phyloP scores from a whole-genome alignment of 2,329 filamentous ascomycete genomes.

The Colletotrichum agaves region DNA sequence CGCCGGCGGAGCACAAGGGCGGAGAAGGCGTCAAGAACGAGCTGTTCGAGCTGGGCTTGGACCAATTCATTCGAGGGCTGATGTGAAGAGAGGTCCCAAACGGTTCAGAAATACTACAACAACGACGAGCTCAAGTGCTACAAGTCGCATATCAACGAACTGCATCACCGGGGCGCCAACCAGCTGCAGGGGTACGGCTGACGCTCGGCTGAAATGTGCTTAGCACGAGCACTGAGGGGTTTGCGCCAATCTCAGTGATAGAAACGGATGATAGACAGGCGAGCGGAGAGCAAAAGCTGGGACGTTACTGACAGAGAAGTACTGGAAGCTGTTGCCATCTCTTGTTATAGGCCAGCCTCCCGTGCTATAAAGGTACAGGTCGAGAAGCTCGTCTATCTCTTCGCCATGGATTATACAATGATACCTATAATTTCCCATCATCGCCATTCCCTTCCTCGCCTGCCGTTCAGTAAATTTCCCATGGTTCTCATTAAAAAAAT shows the following conservation, averaged over 20 bases:
- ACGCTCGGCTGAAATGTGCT: not conserved
- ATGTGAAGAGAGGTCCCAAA: constrained; percentile 54
- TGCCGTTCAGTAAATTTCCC: not conserved
- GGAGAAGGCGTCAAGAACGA: constrained; percentile 78
- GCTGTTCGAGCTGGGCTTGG: constrained; percentile 76
- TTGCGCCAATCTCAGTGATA: not conserved
- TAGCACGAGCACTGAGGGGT: not conserved
- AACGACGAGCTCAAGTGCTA: not conserved
- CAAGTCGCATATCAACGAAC: not conserved
- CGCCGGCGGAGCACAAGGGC: constrained; percentile 75
- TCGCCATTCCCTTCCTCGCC: not conserved
- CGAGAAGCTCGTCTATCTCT: constrained; percentile 32
- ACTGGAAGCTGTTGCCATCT: constrained; percentile 6
- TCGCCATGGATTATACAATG: constrained; percentile 35
- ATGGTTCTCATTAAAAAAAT: constrained; percentile 27
- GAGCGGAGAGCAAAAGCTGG: not conserved
- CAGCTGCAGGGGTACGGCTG: not conserved
- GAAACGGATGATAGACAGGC: not conserved
- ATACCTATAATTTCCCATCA: constrained; percentile 26
- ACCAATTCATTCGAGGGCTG: constrained; percentile 79
- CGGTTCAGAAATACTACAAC: not conserved
- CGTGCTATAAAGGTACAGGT: constrained; percentile 24
- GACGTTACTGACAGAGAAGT: constrained; percentile 8
- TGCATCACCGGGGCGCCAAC: not conserved
- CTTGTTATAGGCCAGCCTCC: constrained; percentile 6